Evolutionary conservation across 78 protist genomes (phyloP).

Genomic region (Polysphondylium violaceum): DNA sequence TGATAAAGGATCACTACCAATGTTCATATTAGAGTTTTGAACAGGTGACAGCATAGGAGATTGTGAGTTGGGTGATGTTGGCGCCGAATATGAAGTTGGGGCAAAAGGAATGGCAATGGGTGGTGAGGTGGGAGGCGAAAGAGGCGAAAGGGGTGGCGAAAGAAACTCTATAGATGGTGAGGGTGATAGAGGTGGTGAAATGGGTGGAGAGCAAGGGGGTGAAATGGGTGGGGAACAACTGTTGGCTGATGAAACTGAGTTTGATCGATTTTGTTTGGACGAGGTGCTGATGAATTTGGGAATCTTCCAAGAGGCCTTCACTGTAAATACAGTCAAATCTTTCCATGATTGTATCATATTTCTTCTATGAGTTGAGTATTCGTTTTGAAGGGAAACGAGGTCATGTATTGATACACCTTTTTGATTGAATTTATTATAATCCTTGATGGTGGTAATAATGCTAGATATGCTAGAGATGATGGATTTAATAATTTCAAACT

Average conservation of each 20-base stretch:
- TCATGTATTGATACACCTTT: slow-evolving; percentile 10
- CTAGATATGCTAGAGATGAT: slow-evolving; percentile 1
- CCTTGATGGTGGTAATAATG: slow-evolving; percentile 4
- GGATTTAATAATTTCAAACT: neutral
- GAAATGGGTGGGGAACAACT: neutral
- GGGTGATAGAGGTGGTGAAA: slow-evolving; percentile 5
- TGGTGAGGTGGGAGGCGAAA: slow-evolving; percentile 3
- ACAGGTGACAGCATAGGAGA: neutral
- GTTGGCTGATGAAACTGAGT: neutral
- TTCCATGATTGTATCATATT: slow-evolving; percentile 41
- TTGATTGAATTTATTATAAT: slow-evolving; percentile 14
- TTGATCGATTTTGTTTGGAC: slow-evolving; percentile 1
- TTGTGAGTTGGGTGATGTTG: slow-evolving; percentile 12
- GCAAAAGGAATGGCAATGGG: neutral
- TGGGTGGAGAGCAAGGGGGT: neutral
- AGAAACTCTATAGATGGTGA: neutral
- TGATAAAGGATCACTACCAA: too few relatives aligned
- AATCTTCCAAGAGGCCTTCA: slow-evolving; percentile 27
- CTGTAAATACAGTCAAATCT: neutral
- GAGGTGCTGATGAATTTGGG: too few relatives aligned
- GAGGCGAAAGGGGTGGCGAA: neutral
- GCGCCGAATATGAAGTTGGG: neutral
- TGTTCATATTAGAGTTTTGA: too few relatives aligned
- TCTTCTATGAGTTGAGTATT: slow-evolving; percentile 28
- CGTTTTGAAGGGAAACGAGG: slow-evolving; percentile 11